Conservation (phyloP, 495 filamentous ascomycete species). For the Aspergillus ostianus region DNA sequence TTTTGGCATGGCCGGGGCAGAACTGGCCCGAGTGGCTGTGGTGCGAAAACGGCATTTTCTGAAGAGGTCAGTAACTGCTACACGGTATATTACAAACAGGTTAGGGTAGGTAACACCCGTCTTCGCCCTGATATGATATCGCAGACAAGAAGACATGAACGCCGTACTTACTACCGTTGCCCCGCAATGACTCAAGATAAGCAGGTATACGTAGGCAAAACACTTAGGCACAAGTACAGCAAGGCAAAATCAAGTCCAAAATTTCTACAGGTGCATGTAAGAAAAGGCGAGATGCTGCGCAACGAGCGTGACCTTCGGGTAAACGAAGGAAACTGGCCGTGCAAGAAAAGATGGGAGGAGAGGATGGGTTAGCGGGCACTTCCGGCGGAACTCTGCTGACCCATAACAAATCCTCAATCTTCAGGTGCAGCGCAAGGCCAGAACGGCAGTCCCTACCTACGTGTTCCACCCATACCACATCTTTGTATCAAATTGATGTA, state of each 20-base stretch:
- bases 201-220: background rate
- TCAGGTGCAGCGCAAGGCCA: background rate
- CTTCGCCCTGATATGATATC: background rate
- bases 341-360: background rate
- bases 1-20: slow-evolving; percentile 82
- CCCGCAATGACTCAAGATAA: background rate
- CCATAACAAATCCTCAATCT: background rate
- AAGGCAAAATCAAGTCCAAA: background rate
- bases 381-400: background rate
- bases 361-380: background rate
- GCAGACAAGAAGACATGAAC: background rate
- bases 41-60: slow-evolving; percentile 90
- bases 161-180: background rate
- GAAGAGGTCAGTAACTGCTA: background rate
- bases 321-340: background rate
- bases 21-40: slow-evolving; percentile 98
- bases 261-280: background rate
- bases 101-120: background rate
- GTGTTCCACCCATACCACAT: too few species aligned
- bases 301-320: background rate
- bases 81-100: too few species aligned
- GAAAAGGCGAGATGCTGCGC: background rate
- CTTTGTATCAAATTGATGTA: background rate
- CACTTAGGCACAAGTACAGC: background rate
- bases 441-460: background rate